Percentiles rank a stretch among this genome's conserved stretches.
Conservation (phyloP, 108 stramenopile genomes). For the Cyclotella baltica region DNA sequence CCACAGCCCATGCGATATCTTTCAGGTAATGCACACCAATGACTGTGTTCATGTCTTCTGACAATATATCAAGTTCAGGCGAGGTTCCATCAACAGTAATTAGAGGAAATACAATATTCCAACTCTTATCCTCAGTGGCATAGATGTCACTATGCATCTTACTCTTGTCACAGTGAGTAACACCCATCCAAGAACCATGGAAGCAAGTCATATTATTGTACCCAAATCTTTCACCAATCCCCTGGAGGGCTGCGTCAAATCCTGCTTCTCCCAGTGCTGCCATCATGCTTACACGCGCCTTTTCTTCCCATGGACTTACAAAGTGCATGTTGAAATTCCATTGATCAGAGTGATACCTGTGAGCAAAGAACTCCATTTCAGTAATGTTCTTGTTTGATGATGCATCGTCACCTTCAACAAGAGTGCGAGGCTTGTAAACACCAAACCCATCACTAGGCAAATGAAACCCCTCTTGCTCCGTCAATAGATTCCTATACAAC, state of each 20-base stretch:
- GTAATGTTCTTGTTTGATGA: not conserved
- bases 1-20: constrained; percentile 57
- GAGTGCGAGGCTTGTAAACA: constrained; percentile 32
- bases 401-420: constrained; percentile 12
- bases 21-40: constrained; percentile 60
- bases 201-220: constrained; percentile 55
- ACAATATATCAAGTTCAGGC: constrained; percentile 49
- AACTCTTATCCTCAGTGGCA: constrained; percentile 49
- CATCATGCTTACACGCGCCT: constrained; percentile 35
- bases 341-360: constrained; percentile 40
- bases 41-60: constrained; percentile 59
- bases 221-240: constrained; percentile 50
- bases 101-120: constrained; percentile 56
- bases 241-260: constrained; percentile 47
- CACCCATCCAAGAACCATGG: constrained; percentile 53
- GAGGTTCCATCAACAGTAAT: constrained; percentile 51
- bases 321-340: constrained; percentile 62
- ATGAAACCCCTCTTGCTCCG: constrained; percentile 44
- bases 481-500: constrained; percentile 41
- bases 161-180: constrained; percentile 52
- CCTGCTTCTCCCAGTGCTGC: constrained; percentile 51
- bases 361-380: constrained; percentile 56
- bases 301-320: constrained; percentile 54
- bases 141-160: constrained; percentile 54
- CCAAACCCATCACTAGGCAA: constrained; percentile 46